Conservation (phyloP, 495 filamentous ascomycete genomes). For the Cercophora sp. region DNA sequence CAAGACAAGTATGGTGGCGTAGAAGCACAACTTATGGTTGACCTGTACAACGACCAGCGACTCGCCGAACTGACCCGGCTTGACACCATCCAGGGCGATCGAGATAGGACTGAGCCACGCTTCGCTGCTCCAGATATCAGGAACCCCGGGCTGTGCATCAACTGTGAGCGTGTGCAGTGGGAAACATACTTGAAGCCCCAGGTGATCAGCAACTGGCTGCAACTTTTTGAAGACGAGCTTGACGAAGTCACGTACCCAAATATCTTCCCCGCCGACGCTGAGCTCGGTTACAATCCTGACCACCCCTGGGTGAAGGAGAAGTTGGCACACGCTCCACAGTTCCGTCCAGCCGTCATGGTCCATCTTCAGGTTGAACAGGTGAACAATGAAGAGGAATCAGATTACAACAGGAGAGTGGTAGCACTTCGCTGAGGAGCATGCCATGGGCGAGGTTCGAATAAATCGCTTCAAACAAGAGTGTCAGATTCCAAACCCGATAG, state of each 20-base stretch:
- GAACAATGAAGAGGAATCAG: background rate
- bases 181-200: slow-evolving; percentile 5
- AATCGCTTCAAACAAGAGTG: too few relatives aligned
- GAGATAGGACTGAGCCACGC: background rate
- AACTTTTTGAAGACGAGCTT: slow-evolving; percentile 10
- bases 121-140: background rate
- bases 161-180: slow-evolving; percentile 15
- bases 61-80: slow-evolving; percentile 7
- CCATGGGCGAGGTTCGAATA: too few relatives aligned
- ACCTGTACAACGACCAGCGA: slow-evolving; percentile 10
- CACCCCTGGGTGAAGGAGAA: slow-evolving; percentile 15
- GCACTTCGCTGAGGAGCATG: background rate
- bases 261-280: background rate
- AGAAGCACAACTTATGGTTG: slow-evolving; percentile 12
- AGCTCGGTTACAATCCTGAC: background rate
- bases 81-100: background rate
- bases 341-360: slow-evolving; percentile 11
- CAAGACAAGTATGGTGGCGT: background rate
- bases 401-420: background rate
- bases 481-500: too few relatives aligned
- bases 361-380: background rate
- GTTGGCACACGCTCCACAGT: slow-evolving; percentile 8
- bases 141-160: slow-evolving; percentile 14
- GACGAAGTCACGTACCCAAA: background rate
- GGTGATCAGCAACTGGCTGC: slow-evolving; percentile 4